Conservation (phyloP, 495 filamentous ascomycete species). For the Neurospora cerealis region DNA sequence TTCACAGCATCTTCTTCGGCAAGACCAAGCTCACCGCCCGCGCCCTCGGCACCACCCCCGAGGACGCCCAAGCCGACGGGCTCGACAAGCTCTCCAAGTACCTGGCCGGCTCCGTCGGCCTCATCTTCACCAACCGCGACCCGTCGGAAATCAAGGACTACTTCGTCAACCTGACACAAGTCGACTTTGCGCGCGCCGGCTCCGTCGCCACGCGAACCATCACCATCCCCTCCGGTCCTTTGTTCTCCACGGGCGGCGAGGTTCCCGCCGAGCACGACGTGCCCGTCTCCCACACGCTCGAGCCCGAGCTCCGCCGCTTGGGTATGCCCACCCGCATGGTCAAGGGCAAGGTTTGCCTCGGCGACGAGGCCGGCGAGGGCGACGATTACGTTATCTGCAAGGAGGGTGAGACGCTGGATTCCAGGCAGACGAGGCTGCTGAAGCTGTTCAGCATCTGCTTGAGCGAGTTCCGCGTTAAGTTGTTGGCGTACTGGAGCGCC, state of each 20-base stretch:
- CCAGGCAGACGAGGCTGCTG: slow-evolving; percentile 79
- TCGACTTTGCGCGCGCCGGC: slow-evolving; percentile 87
- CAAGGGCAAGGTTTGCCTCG: slow-evolving; percentile 78
- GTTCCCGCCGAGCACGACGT: slow-evolving; percentile 72
- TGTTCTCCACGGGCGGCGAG: slow-evolving; percentile 70
- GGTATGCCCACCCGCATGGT: slow-evolving; percentile 80
- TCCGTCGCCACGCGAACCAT: slow-evolving; percentile 62
- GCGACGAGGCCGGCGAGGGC: slow-evolving; percentile 46
- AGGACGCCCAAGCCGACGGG: slow-evolving; percentile 66
- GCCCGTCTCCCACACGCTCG: slow-evolving; percentile 73
- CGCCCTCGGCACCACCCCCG: slow-evolving; percentile 66
- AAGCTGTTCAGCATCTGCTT: slow-evolving; percentile 88
- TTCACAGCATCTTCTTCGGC: slow-evolving; percentile 79
- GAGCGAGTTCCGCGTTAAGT: slow-evolving; percentile 73
- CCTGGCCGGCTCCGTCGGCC: slow-evolving; percentile 73
- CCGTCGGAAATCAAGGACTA: slow-evolving; percentile 53
- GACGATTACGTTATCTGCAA: slow-evolving; percentile 61
- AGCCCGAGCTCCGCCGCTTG: slow-evolving; percentile 76
- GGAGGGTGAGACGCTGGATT: slow-evolving; percentile 73
- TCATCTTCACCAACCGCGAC: slow-evolving; percentile 76
- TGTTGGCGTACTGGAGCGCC: slow-evolving; percentile 66
- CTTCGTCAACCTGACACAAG: slow-evolving; percentile 54
- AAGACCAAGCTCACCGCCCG: slow-evolving; percentile 98
- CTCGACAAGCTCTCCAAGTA: slow-evolving; percentile 58
- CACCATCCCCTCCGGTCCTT: slow-evolving; percentile 63